Evolutionary conservation across 768 basidiomycete species (phyloP).

Genomic region (Calocera viscosa): DNA sequence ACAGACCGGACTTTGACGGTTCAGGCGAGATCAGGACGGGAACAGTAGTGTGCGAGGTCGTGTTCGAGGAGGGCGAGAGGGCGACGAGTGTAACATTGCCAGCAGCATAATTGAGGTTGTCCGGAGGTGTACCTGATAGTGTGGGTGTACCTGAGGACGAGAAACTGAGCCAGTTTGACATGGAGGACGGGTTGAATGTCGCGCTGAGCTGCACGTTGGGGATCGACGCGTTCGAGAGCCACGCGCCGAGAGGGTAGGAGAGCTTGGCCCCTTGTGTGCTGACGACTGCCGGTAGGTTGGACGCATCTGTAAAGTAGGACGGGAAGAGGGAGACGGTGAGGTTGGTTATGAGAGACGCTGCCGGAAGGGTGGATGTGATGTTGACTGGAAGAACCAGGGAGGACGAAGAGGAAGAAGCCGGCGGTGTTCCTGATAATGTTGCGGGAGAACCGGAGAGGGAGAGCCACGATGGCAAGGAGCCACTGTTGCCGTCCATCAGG

Average conservation of each 20-base stretch:
- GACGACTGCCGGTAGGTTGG: conserved; percentile 45
- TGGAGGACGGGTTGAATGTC: conserved; percentile 39
- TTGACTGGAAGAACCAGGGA: conserved; percentile 43
- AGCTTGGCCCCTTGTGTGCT: conserved; percentile 41
- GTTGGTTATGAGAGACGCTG: conserved; percentile 52
- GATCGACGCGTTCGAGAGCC: conserved; percentile 38
- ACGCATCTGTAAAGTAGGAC: conserved; percentile 54
- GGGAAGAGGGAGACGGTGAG: conserved; percentile 54
- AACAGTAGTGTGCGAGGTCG: conserved; percentile 55
- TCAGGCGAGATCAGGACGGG: conserved; percentile 36
- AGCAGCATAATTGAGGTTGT: conserved; percentile 17
- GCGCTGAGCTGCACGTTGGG: conserved; percentile 41
- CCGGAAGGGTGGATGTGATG: conserved; percentile 45
- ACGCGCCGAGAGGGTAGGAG: conserved; percentile 41
- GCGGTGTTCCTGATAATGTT: conserved; percentile 55
- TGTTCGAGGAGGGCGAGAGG: conserved; percentile 51
- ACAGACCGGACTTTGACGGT: conserved; percentile 31
- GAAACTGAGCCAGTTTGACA: conserved; percentile 41
- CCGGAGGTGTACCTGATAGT: conserved; percentile 48
- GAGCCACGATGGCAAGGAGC: neutral
- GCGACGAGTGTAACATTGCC: conserved; percentile 48
- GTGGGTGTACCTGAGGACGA: conserved; percentile 31
- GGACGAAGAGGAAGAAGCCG: conserved; percentile 29
- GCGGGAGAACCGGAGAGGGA: conserved; percentile 20
- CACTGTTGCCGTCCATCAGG: neutral